phyloP scores from a whole-genome alignment of 495 filamentous ascomycete species.

The Trichoderma gamsii region DNA sequence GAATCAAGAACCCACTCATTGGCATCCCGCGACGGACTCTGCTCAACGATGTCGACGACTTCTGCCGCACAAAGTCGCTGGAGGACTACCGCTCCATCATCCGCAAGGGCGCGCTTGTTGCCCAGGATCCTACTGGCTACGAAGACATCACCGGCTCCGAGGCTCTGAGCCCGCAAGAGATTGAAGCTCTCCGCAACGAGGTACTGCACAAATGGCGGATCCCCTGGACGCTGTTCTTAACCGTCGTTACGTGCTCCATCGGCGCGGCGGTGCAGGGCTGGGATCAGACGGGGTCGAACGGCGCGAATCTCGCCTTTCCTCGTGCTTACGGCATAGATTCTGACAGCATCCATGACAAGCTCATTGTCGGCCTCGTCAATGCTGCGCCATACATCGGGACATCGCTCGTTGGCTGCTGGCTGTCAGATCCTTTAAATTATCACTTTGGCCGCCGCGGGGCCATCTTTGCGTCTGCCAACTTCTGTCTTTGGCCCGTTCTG shows the following conservation, averaged over 20 bases:
- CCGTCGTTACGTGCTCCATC: constrained; percentile 65
- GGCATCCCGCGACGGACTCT: constrained; percentile 48
- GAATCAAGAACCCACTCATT: constrained; percentile 49
- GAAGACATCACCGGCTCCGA: constrained; percentile 45
- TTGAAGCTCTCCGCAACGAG: constrained; percentile 49
- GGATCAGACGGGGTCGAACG: constrained; percentile 71
- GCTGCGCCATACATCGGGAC: constrained; percentile 46
- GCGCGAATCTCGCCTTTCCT: constrained; percentile 66
- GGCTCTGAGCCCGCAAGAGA: constrained; percentile 51
- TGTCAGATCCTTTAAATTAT: constrained; percentile 65
- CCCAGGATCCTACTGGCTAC: constrained; percentile 51
- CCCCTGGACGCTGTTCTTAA: constrained; percentile 52
- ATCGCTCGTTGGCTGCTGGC: constrained; percentile 55
- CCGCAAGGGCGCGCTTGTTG: constrained; percentile 57
- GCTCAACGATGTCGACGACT: constrained; percentile 50
- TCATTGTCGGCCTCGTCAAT: constrained; percentile 48
- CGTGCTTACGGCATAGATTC: constrained; percentile 36
- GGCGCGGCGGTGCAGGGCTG: constrained; percentile 69
- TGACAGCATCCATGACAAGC: constrained; percentile 41
- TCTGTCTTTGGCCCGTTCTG: constrained; percentile 58
- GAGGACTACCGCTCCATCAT: constrained; percentile 44
- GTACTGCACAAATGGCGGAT: constrained; percentile 61
- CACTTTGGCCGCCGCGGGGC: constrained; percentile 59
- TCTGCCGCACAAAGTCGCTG: constrained; percentile 47
- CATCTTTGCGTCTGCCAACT: constrained; percentile 61